Base-by-base conservation (phyloP, 2,329 filamentous ascomycete genomes). In the Colletotrichum tofieldiae region DNA sequence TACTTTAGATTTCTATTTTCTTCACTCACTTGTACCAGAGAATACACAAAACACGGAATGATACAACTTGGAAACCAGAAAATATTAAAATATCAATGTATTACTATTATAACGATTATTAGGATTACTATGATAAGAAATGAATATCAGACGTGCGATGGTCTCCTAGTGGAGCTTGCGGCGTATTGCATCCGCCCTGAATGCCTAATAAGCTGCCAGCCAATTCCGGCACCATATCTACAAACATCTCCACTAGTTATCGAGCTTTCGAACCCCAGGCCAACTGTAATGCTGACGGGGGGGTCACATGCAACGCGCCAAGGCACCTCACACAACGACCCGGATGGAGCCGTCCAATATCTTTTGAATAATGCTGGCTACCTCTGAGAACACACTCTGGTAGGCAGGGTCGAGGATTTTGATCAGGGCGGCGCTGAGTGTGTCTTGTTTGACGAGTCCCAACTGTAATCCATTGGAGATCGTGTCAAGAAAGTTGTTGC, bases 241-340 rank as follows among this genome's bases (percentile, higher is more conserved):
- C 12, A 37, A 12, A 23, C 3, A 29, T 29, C 29, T 52, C 49
- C 16, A 4, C 6, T 3, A 52, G 1, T 9, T 9, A 3, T 23
- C 4, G 5, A 5, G 12, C 23, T 0, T n/a, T 3, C 16, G 11
- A 7, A 14, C 5, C 5, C 1, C 11, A 26, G 26, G 0, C 5
- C 6, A 12, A 11, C 1, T 5, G 3, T 11, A 49, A 49, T 6
- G 5, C 1, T 14, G n/a, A 1, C 2, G 11, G 47, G 14, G 47
- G 14, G 8, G 14, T 8, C 7, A 29, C 2, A 23, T 4, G 12
- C 7, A 3, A 1, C 14, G 2, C 26, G 14, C 5, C 1, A 3
- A 11, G 11, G 18, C 51, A 32, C 6, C 16, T 54, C 9, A 52
- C 26, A 5, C 4, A 7, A 9, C 9, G 9, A 20, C 29, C 7